Conservation (phyloP, 1,139 yeast genomes). For the Yamadazyma songkhlaensis region DNA sequence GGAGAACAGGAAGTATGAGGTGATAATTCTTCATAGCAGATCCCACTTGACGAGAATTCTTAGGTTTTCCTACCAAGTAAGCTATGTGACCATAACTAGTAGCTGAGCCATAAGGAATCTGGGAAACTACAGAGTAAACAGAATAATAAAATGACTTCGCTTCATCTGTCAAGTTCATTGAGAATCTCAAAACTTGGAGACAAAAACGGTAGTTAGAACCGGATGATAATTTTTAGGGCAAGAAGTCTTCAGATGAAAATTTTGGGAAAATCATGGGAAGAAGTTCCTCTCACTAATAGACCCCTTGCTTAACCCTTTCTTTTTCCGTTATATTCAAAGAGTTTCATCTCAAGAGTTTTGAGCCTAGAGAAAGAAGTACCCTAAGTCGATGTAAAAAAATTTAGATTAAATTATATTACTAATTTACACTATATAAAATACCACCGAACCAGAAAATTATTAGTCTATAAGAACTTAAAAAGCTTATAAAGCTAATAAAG, state of each 20-base stretch:
- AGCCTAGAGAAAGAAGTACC: no score
- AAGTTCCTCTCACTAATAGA: no score
- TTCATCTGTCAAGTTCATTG: constrained; percentile 35
- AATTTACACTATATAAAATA: constrained; percentile 13
- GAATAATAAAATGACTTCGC: constrained; percentile 57
- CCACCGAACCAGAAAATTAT: constrained; percentile 9
- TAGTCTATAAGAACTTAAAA: constrained; percentile 4
- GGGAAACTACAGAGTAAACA: constrained; percentile 52
- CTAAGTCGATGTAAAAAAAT: not conserved
- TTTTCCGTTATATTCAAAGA: no score
- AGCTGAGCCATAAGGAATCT: constrained; percentile 64
- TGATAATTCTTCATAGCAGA: constrained; percentile 52
- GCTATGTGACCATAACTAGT: constrained; percentile 76
- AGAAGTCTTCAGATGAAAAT: no score
- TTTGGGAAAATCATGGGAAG: not conserved
- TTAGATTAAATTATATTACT: constrained; percentile 7
- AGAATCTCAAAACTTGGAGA: no score
- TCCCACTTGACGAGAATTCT: constrained; percentile 73
- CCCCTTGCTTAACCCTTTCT: no score
- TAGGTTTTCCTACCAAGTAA: constrained; percentile 56
- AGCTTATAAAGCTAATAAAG: constrained; percentile 49
- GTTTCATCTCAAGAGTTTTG: no score
- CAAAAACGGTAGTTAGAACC: no score
- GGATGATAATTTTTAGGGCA: no score
- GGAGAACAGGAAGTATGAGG: constrained; percentile 22